Conservation (phyloP, 2,329 filamentous ascomycete species). For the Zalaria obscura region DNA sequence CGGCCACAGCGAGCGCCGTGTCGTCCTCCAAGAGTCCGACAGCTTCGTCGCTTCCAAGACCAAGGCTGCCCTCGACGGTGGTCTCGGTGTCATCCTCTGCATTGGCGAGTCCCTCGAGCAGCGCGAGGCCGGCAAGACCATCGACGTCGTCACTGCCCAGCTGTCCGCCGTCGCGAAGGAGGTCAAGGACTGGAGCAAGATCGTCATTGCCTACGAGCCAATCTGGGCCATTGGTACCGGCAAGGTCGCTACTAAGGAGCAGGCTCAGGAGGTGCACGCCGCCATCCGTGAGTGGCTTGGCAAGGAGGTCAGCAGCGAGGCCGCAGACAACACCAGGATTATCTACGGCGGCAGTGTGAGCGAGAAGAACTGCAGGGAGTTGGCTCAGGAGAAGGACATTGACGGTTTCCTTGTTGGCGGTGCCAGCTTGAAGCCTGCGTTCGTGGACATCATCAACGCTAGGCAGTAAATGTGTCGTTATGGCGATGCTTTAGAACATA, state of each 20-base stretch:
- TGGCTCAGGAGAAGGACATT: conserved; percentile 86
- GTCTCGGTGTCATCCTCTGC: conserved; percentile 87
- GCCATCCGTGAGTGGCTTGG: conserved; percentile 79
- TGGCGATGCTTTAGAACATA: not conserved
- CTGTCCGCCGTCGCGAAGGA: conserved; percentile 68
- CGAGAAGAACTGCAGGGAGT: conserved; percentile 94
- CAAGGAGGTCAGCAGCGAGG: conserved; percentile 59
- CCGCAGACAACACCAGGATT: conserved; percentile 76
- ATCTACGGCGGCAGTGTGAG: conserved; percentile 94
- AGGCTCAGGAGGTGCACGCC: conserved; percentile 88
- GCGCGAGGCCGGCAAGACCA: conserved; percentile 44
- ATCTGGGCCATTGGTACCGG: conserved; percentile 93
- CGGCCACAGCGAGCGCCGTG: conserved; percentile 89
- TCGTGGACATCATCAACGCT: conserved; percentile 58
- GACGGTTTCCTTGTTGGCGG: conserved; percentile 96
- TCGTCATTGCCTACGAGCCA: conserved; percentile 96
- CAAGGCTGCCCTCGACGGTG: conserved; percentile 78
- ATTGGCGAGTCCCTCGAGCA: conserved; percentile 22
- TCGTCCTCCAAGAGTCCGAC: conserved; percentile 76
- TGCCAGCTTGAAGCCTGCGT: conserved; percentile 92
- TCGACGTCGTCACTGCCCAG: conserved; percentile 73
- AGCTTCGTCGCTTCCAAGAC: conserved; percentile 80
- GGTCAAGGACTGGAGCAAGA: conserved; percentile 77
- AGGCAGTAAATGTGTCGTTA: conserved; percentile 10
- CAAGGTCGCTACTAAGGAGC: conserved; percentile 76